Percentiles rank a stretch among this genome's conserved stretches.
These are phyloP conservation scores for Cicer cuneatum DNA, from an alignment of 306 rosid species.

Conservation along the genomic window DNA sequence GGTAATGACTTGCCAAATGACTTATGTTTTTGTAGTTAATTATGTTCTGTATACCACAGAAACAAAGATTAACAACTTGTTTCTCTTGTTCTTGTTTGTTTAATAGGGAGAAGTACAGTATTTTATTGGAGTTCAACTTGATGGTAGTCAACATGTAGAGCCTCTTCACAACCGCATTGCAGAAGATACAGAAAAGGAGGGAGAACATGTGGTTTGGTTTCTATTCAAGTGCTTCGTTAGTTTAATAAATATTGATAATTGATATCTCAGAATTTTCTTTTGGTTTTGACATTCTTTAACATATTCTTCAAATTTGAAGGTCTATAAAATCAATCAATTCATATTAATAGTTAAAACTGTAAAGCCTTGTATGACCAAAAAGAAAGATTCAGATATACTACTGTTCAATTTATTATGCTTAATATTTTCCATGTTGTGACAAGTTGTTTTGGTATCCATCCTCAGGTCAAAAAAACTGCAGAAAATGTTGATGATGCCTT, in stretches of 20 bases:
- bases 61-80: constrained; percentile 11
- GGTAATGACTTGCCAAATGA: constrained; percentile 52
- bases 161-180: constrained; percentile 79
- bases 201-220: constrained; percentile 69
- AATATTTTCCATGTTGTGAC: constrained; percentile 27
- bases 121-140: constrained; percentile 96
- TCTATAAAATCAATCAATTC: not conserved
- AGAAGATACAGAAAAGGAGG: constrained; percentile 67
- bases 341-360: not conserved
- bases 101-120: constrained; percentile 96
- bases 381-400: constrained; percentile 23
- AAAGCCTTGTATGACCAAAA: constrained; percentile 5
- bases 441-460: constrained; percentile 29
- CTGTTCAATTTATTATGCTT: constrained; percentile 24
- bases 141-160: constrained; percentile 96
- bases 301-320: constrained; percentile 22
- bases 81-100: constrained; percentile 32
- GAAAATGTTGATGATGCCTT: constrained; percentile 88
- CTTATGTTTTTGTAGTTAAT: constrained; percentile 1
- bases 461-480: constrained; percentile 84
- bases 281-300: constrained; percentile 12
- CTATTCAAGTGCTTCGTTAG: constrained; percentile 38
- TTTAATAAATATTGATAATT: not conserved
- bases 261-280: not conserved
- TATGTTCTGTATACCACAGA: not conserved